A percentile compares a stretch with the other conserved stretches of the same genome.
These are phyloP conservation scores for Gomphus sp. DNA, from an alignment of 1,284 basidiomycete species.

Conservation along the genomic window DNA sequence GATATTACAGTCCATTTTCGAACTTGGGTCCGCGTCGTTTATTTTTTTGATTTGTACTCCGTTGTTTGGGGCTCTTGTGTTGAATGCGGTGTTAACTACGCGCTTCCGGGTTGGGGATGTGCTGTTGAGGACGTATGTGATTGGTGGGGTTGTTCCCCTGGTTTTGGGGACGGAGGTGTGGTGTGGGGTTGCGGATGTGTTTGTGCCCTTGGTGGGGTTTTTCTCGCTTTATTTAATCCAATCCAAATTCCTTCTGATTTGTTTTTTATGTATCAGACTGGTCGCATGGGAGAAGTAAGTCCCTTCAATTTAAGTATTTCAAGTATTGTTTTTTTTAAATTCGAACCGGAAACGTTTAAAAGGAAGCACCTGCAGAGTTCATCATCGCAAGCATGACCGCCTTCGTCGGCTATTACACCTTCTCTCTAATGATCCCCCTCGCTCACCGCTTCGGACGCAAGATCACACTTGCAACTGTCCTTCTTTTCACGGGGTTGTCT, in stretches of 20 bases:
- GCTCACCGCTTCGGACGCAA: slow-evolving; percentile 60
- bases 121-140: slow-evolving; percentile 49
- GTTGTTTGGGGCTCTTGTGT: slow-evolving; percentile 39
- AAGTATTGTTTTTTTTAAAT: too few relatives aligned
- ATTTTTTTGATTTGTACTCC: slow-evolving; percentile 52
- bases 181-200: slow-evolving; percentile 73
- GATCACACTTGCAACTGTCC: slow-evolving; percentile 38
- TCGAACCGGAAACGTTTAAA: not conserved
- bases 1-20: slow-evolving; percentile 44
- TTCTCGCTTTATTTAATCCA: not conserved
- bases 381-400: slow-evolving; percentile 78
- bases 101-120: slow-evolving; percentile 7
- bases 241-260: not conserved
- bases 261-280: slow-evolving; percentile 37
- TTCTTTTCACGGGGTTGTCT: slow-evolving; percentile 38
- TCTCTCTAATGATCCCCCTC: slow-evolving; percentile 66
- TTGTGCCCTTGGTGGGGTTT: slow-evolving; percentile 76
- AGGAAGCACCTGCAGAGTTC: slow-evolving; percentile 75
- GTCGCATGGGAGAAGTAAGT: slow-evolving; percentile 52
- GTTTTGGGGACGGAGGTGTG: slow-evolving; percentile 64
- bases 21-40: slow-evolving; percentile 59
- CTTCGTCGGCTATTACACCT: slow-evolving; percentile 48
- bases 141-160: slow-evolving; percentile 57
- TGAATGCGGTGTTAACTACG: slow-evolving; percentile 35
- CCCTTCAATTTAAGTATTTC: not conserved